Conservation (phyloP, 345 rosid genomes). For the Corchorus olitorius region DNA sequence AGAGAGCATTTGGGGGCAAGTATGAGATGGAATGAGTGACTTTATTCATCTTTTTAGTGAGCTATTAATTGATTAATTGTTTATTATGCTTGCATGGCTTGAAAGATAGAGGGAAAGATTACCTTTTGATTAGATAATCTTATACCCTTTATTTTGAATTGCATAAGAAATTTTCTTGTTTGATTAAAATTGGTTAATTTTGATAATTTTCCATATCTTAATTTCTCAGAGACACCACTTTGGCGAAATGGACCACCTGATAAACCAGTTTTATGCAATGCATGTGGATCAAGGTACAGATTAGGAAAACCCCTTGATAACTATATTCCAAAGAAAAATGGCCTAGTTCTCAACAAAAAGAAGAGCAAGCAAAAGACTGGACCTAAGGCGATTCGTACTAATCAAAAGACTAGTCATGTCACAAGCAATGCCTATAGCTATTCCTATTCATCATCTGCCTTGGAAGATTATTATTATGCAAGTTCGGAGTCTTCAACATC, state of each 20-base stretch:
- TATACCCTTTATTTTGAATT: background rate
- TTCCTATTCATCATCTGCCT: background rate
- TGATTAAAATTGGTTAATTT: background rate
- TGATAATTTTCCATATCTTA: background rate
- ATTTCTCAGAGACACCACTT: conserved; percentile 70
- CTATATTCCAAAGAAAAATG: conserved; percentile 71
- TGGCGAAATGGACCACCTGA: conserved; percentile 99
- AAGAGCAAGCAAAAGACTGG: background rate
- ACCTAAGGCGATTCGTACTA: background rate
- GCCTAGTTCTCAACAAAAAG: conserved; percentile 34
- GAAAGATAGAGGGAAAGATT: background rate
- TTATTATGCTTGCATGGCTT: background rate
- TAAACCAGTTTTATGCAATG: conserved; percentile 97
- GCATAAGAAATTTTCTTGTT: background rate
- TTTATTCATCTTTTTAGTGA: background rate
- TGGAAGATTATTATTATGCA: background rate
- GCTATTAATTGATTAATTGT: background rate
- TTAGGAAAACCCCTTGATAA: conserved; percentile 84
- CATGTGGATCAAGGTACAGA: conserved; percentile 98
- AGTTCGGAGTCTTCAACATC: conserved; percentile 15
- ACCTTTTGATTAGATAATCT: background rate
- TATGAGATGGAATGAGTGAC: background rate
- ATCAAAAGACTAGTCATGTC: background rate
- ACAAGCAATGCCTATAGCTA: background rate
- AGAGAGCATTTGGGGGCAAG: no score